Percentiles rank a stretch among this genome's conserved stretches.
Evolutionary conservation across 306 rosid species (phyloP).

Genomic region (barrel medic (Medicago truncatula)): MtrunA17r5.0-ANR NC_053042.1:3309501-3310000

Average conservation of each 20-base stretch:
- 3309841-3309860: conserved; percentile 40
- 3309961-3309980: conserved; percentile 40
- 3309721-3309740: conserved; percentile 45
- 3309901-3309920: conserved; percentile 45
- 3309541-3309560: conserved; percentile 43
- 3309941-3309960: conserved; percentile 41
- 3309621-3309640: conserved; percentile 41
- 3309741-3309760: conserved; percentile 40
- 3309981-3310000: conserved; percentile 37
- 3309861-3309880: conserved; percentile 37
- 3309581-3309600: conserved; percentile 51
- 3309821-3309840: conserved; percentile 45
- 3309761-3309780: conserved; percentile 35
- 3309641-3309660: no score
- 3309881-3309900: conserved; percentile 38
- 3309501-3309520: conserved; percentile 45
- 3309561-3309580: conserved; percentile 37
- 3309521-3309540: conserved; percentile 44
- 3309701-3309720: conserved; percentile 43
- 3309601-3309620: conserved; percentile 45
- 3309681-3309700: conserved; percentile 50
- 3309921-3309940: conserved; percentile 43
- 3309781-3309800: conserved; percentile 41
- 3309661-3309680: conserved; percentile 36
- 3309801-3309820: conserved; percentile 43